Evolutionary conservation across 176 grass and related monocot species (phyloP).

Genomic region (Oryza longistaminata): DNA sequence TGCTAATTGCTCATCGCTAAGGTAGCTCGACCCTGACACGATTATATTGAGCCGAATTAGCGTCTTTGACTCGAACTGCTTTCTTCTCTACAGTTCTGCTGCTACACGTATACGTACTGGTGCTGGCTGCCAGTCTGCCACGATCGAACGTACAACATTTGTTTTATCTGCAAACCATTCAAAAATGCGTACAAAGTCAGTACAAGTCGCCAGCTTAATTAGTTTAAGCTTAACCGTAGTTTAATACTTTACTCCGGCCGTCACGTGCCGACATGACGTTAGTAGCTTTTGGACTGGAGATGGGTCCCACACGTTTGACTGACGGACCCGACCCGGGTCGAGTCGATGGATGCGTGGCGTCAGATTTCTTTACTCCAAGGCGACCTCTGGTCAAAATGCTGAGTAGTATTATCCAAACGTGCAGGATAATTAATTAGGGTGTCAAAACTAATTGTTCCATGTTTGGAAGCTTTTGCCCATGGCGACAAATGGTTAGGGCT

Average conservation of each 20-base stretch:
- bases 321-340: constrained; percentile 25
- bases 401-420: constrained; percentile 29
- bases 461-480: neutral
- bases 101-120: neutral
- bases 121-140: neutral
- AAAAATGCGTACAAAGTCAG: neutral
- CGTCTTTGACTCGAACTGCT: constrained; percentile 74
- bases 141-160: neutral
- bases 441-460: constrained; percentile 31
- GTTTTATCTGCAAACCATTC: constrained; percentile 40
- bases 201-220: constrained; percentile 1
- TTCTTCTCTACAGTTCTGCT: constrained; percentile 10
- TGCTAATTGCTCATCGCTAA: neutral
- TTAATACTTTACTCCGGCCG: constrained; percentile 25
- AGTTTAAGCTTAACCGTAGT: constrained; percentile 30
- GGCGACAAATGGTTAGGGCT: constrained; percentile 43
- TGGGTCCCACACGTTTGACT: constrained; percentile 24
- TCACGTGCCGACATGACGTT: constrained; percentile 31
- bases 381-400: constrained; percentile 39
- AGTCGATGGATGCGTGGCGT: constrained; percentile 7
- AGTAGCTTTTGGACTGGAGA: constrained; percentile 26
- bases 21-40: neutral
- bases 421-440: neutral
- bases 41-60: neutral
- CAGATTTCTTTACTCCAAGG: constrained; percentile 4